Conservation (phyloP, 2,329 filamentous ascomycete genomes). For the Clarireedia paspali region DNA sequence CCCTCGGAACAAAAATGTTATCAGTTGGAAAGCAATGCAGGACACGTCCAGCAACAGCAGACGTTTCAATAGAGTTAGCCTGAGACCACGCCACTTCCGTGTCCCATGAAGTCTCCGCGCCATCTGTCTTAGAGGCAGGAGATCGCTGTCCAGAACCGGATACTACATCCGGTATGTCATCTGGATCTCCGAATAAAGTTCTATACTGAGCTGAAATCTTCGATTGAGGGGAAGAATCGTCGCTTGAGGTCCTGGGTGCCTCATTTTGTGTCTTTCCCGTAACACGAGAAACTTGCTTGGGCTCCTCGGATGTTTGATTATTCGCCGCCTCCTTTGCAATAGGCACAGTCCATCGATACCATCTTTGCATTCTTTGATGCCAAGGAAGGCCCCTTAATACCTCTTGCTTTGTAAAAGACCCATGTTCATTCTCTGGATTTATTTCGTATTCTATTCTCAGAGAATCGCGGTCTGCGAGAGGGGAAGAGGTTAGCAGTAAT, state of each 20-base stretch:
- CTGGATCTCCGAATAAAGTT: too few relatives aligned
- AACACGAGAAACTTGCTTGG: neutral
- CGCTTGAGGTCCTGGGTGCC: neutral
- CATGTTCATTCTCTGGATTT: constrained; percentile 2
- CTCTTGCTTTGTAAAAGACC: constrained; percentile 17
- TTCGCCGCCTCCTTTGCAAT: constrained; percentile 4
- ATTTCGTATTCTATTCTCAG: constrained; percentile 15
- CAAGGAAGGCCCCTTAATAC: constrained; percentile 20
- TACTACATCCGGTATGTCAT: too few relatives aligned
- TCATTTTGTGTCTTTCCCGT: neutral
- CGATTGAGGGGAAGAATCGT: neutral
- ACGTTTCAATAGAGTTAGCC: constrained; percentile 16
- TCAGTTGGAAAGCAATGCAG: constrained; percentile 13
- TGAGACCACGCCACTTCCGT: neutral
- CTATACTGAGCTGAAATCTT: too few relatives aligned
- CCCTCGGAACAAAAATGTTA: neutral
- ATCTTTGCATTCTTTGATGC: constrained; percentile 23
- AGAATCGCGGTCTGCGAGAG: constrained; percentile 12
- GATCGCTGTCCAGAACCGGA: neutral
- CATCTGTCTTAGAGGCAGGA: neutral
- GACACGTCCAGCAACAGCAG: constrained; percentile 20
- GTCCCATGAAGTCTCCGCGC: constrained; percentile 7
- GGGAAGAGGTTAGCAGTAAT: constrained; percentile 19
- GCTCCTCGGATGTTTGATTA: neutral
- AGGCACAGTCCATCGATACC: constrained; percentile 25